These are phyloP conservation scores for Tephrocybe sp. DNA, from an alignment of 768 basidiomycete genomes.

Conservation along the genomic window DNA sequence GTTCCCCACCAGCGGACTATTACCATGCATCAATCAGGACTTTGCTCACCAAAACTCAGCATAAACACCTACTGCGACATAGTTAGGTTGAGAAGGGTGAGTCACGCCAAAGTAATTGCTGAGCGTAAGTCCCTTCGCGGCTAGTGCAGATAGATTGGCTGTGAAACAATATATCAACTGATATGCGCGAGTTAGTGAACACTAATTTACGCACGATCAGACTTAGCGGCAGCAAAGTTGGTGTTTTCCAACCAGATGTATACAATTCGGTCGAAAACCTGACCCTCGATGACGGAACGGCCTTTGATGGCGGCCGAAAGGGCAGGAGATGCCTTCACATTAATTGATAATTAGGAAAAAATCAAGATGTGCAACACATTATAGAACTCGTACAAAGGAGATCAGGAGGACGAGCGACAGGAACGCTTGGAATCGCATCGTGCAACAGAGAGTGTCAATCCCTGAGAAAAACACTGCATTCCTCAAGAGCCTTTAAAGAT, in stretches of 20 bases:
- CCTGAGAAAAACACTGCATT: background rate
- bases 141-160: conserved; percentile 34
- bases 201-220: background rate
- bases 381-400: background rate
- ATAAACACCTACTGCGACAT: conserved; percentile 27
- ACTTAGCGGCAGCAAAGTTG: background rate
- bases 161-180: background rate
- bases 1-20: conserved; percentile 11
- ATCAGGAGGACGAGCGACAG: background rate
- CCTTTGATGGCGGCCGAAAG: background rate
- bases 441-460: background rate
- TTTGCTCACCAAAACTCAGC: conserved; percentile 19
- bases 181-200: background rate
- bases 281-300: background rate
- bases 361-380: background rate
- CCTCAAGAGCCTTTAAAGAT: background rate
- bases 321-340: background rate
- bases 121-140: conserved; percentile 46
- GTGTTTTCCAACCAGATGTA: conserved; percentile 7
- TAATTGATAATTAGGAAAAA: too few relatives aligned
- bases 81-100: conserved; percentile 65
- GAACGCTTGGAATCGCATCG: background rate
- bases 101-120: conserved; percentile 45
- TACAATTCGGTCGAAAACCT: conserved; percentile 1
- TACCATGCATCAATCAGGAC: background rate